Evolutionary conservation across 305 asterid genomes (phyloP).

Genomic region (Caryopteris hybrid): DNA sequence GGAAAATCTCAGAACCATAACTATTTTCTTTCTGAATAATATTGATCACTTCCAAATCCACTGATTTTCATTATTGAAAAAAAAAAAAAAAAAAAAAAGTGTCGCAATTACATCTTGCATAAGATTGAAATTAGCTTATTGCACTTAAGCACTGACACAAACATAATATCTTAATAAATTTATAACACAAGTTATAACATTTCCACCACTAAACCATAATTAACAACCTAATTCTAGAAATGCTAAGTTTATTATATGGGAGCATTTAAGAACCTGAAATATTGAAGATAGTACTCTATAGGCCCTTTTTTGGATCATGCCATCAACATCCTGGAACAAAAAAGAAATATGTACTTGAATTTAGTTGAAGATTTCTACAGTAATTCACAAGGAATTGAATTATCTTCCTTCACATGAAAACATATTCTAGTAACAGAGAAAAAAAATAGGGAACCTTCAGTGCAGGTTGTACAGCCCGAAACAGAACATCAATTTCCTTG

Average conservation of each 20-base stretch:
- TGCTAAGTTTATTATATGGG: not conserved
- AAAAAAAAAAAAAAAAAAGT: no score
- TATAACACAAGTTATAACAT: not conserved
- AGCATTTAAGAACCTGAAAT: constrained; percentile 49
- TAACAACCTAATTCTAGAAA: not conserved
- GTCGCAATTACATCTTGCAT: no score
- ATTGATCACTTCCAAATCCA: not conserved
- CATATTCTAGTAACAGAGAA: not conserved
- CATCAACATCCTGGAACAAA: constrained; percentile 62
- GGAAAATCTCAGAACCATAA: not conserved
- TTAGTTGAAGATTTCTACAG: constrained; percentile 8
- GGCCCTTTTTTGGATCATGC: constrained; percentile 86
- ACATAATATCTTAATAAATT: not conserved
- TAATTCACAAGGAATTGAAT: not conserved
- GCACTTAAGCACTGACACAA: not conserved
- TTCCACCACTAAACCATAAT: not conserved
- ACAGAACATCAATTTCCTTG: constrained; percentile 60
- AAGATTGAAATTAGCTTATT: no score
- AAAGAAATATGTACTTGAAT: constrained; percentile 3
- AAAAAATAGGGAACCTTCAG: constrained; percentile 48
- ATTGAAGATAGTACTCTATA: constrained; percentile 72
- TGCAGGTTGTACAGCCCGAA: constrained; percentile 51
- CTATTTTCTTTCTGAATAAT: not conserved
- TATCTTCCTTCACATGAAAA: constrained; percentile 1
- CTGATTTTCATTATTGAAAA: no score